A percentile compares a stretch with the other conserved stretches of the same genome.
Conservation (phyloP, 345 rosid genomes). For the Gossypium ekmanianum region DNA sequence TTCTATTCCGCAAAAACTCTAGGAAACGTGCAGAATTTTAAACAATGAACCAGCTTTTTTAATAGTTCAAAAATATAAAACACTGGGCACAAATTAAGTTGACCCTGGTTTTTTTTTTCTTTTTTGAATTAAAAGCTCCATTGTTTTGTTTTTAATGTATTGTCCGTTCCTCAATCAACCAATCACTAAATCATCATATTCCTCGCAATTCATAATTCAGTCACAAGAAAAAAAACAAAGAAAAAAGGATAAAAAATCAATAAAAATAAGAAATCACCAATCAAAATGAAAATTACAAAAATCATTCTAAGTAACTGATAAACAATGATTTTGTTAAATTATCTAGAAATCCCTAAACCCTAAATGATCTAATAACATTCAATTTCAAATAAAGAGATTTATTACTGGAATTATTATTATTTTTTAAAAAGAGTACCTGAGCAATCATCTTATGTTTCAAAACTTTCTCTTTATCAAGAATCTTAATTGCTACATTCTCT, state of each 20-base stretch:
- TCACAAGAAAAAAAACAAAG: not conserved
- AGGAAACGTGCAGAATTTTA: not conserved
- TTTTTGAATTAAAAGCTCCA: not conserved
- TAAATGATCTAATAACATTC: not conserved
- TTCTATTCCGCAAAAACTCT: not conserved
- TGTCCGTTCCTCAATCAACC: not conserved
- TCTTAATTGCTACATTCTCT: slow-evolving; percentile 83
- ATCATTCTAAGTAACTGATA: no score
- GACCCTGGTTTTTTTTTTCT: not conserved
- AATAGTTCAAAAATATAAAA: not conserved
- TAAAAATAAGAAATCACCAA: not conserved
- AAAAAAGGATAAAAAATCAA: not conserved
- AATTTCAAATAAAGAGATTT: not conserved
- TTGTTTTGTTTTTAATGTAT: not conserved
- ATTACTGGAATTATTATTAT: no score
- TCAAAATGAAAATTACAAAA: not conserved
- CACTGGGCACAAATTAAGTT: not conserved
- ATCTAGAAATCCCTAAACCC: not conserved
- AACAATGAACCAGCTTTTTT: not conserved
- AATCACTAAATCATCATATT: not conserved
- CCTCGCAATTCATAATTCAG: not conserved
- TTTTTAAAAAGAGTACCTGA: slow-evolving; percentile 44
- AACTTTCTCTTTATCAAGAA: slow-evolving; percentile 92
- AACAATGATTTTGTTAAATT: no score
- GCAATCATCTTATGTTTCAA: slow-evolving; percentile 85